These are phyloP conservation scores for Alternaria sp. DNA, from an alignment of 2,329 filamentous ascomycete genomes.

Conservation along the genomic window DNA sequence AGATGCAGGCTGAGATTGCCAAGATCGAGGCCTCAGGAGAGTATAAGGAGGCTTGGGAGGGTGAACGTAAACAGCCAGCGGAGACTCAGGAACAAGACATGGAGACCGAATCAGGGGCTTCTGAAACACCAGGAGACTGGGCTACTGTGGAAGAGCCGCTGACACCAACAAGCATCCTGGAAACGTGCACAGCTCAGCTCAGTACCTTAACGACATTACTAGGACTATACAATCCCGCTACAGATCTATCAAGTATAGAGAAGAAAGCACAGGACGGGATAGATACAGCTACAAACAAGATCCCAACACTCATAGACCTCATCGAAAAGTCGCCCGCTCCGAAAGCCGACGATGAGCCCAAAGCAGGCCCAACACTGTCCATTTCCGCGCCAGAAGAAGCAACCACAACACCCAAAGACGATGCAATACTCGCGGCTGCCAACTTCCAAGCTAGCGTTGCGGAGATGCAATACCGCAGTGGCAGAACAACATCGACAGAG, in stretches of 20 bases:
- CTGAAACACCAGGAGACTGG: slow-evolving; percentile 63
- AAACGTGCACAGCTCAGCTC: slow-evolving; percentile 71
- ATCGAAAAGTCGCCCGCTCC: slow-evolving; percentile 33
- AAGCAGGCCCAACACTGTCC: slow-evolving; percentile 42
- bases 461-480: slow-evolving; percentile 63
- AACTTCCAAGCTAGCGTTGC: slow-evolving; percentile 64
- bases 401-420: slow-evolving; percentile 54
- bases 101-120: slow-evolving; percentile 33
- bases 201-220: slow-evolving; percentile 54
- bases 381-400: slow-evolving; percentile 31
- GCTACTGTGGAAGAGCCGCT: slow-evolving; percentile 71
- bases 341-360: slow-evolving; percentile 30
- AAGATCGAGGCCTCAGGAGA: slow-evolving; percentile 34
- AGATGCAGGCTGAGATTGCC: slow-evolving; percentile 45
- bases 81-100: slow-evolving; percentile 20
- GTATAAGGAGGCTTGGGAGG: slow-evolving; percentile 29
- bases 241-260: slow-evolving; percentile 57
- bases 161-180: slow-evolving; percentile 68
- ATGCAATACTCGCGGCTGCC: slow-evolving; percentile 62
- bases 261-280: slow-evolving; percentile 65
- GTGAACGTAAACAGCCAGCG: slow-evolving; percentile 11
- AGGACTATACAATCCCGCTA: slow-evolving; percentile 55
- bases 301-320: slow-evolving; percentile 59
- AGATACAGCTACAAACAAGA: slow-evolving; percentile 59
- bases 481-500: slow-evolving; percentile 57